Base-by-base conservation (phyloP, 495 filamentous ascomycete species). In the Apodospora peruviana region DNA sequence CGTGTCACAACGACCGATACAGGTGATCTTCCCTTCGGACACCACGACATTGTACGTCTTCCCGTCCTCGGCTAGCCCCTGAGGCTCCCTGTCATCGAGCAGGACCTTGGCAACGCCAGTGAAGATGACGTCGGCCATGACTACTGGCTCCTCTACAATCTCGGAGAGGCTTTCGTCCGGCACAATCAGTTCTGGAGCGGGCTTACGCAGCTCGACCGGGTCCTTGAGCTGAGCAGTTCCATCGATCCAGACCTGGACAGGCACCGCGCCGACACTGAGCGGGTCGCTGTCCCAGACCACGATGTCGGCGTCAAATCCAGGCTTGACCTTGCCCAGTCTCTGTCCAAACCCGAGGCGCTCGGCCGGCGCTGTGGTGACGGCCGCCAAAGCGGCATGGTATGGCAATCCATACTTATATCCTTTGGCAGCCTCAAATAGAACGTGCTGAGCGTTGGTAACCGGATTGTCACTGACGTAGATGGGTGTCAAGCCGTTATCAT, bases 251-350 rank as follows among this genome's bases (percentile, higher is more conserved):
- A 86, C 79, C 48, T 85, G 79, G 1, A 77, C 60, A 0, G 82
- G 79, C 4, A 81, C 67, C 1, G 82, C 81, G 9, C 82, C 82
- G 0, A 79, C 70, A 35, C 71, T 72, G 4, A 86, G 62, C 23
- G 82, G 82, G 56, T 86, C 79, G 40, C 73, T 78, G 55, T 85
- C 81, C 81, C 81, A 86, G 8, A 85, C 72, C 2, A 83, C 82
- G 18, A 86, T 47, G 53, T 86, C 82, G 18, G 82, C 82, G 57
- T 86, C 82, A 48, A 79, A 83, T 0, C 82, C 81, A 18, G 74
- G 65, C 59, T 77, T 78, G 37, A 78, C 65, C 51, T 83, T 83
- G 8, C 82, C 82, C 11, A 86, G 68, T 14, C 82, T 70, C 37
- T 85, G 60, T 2, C 72, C 76, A 12, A 83, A 68, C 3, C 78